phyloP scores from a whole-genome alignment of 495 filamentous ascomycete species.

The Aspergillus nidulans region DNA sequence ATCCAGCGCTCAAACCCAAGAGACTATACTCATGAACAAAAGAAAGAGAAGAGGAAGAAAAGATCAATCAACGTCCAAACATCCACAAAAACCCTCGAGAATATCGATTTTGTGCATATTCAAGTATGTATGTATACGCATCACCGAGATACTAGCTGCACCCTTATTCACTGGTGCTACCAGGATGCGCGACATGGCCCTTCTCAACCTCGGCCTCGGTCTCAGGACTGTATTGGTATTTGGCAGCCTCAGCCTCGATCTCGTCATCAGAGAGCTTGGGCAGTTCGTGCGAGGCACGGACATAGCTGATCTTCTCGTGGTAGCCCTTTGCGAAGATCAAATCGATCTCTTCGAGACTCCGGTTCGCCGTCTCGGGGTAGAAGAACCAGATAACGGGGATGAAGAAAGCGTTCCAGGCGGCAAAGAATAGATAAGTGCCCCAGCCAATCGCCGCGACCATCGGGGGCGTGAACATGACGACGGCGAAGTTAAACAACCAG shows the following conservation, averaged over 20 bases:
- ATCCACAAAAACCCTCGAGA: no score
- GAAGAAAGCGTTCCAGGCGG: conserved; percentile 63
- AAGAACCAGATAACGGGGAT: conserved; percentile 72
- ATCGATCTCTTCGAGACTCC: conserved; percentile 76
- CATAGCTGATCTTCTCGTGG: conserved; percentile 69
- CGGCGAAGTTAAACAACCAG: conserved; percentile 77
- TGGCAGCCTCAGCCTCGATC: conserved; percentile 57
- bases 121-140: no score
- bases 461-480: conserved; percentile 78
- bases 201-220: conserved; percentile 28
- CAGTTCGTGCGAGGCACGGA: conserved; percentile 64
- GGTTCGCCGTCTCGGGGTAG: conserved; percentile 68
- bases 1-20: not conserved
- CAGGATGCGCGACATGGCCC: conserved; percentile 10
- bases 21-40: not conserved
- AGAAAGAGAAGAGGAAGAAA: not conserved
- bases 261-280: conserved; percentile 60
- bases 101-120: no score
- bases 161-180: not conserved
- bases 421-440: conserved; percentile 80
- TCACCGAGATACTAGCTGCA: not conserved
- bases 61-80: not conserved
- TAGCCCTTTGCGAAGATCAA: conserved; percentile 77
- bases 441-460: conserved; percentile 65
- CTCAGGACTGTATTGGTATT: conserved; percentile 52